These are phyloP conservation scores for Pichia eremophila DNA, from an alignment of 805 yeast species.

Conservation along the genomic window DNA sequence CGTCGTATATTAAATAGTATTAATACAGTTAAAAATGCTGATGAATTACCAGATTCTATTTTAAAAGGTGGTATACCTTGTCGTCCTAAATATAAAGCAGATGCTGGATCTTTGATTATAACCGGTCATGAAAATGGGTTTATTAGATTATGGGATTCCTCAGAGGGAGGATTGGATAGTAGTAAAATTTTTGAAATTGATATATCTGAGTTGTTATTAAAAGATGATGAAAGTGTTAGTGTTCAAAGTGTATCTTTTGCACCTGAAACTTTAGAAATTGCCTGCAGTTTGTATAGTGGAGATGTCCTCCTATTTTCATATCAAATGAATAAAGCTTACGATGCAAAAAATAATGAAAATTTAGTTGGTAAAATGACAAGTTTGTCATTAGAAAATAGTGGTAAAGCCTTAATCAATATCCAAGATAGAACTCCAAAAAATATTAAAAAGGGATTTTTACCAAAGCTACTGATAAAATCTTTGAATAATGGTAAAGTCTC, in stretches of 20 bases:
- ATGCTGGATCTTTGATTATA: slow-evolving; percentile 50
- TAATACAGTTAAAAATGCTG: slow-evolving; percentile 35
- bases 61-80: slow-evolving; percentile 77
- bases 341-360: slow-evolving; percentile 22
- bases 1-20: slow-evolving; percentile 22
- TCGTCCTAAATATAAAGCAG: slow-evolving; percentile 38
- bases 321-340: slow-evolving; percentile 41
- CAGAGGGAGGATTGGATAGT: slow-evolving; percentile 62
- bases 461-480: slow-evolving; percentile 38
- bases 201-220: slow-evolving; percentile 37
- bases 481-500: slow-evolving; percentile 40
- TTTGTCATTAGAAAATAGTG: slow-evolving; percentile 4
- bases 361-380: neutral
- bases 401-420: slow-evolving; percentile 33
- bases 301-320: slow-evolving; percentile 69
- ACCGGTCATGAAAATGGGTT: slow-evolving; percentile 86
- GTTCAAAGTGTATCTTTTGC: slow-evolving; percentile 63
- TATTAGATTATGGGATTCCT: slow-evolving; percentile 75
- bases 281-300: slow-evolving; percentile 60
- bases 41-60: slow-evolving; percentile 25
- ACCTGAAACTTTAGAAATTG: slow-evolving; percentile 64
- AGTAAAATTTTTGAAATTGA: slow-evolving; percentile 51
- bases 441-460: slow-evolving; percentile 53
- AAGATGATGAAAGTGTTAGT: slow-evolving; percentile 34
- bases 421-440: slow-evolving; percentile 42